A percentile compares a stretch with the other conserved stretches of the same genome.
These are phyloP conservation scores for Deakozyma indianensis DNA, from an alignment of 805 yeast species.

Conservation along the genomic window DNA sequence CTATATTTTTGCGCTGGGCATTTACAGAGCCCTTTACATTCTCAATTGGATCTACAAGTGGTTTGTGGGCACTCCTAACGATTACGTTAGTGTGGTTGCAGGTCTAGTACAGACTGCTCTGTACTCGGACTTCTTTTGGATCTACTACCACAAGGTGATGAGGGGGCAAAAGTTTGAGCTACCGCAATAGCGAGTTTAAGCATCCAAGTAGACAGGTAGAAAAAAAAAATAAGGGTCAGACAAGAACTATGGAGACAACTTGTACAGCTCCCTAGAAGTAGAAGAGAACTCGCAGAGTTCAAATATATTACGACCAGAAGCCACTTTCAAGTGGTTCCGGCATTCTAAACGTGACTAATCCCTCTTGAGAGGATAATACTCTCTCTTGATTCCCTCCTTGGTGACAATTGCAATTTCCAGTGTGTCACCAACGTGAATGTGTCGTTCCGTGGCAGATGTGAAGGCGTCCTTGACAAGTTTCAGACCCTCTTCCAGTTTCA, in stretches of 20 bases:
- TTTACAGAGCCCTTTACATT: slow-evolving; percentile 77
- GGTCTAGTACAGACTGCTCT: slow-evolving; percentile 77
- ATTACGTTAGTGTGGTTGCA: slow-evolving; percentile 56
- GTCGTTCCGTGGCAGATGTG: slow-evolving; percentile 94
- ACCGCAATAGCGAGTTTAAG: slow-evolving; percentile 35
- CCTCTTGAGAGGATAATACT: slow-evolving; percentile 73
- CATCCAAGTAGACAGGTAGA: background rate
- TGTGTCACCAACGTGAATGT: slow-evolving; percentile 96
- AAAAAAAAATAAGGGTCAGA: background rate
- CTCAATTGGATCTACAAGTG: slow-evolving; percentile 94
- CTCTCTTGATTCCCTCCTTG: slow-evolving; percentile 80
- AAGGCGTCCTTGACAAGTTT: slow-evolving; percentile 87
- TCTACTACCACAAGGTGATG: slow-evolving; percentile 69
- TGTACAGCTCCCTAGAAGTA: too few species aligned
- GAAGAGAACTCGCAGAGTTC: too few species aligned
- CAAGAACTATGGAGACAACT: too few species aligned
- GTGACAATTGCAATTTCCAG: slow-evolving; percentile 83
- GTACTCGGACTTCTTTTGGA: slow-evolving; percentile 91
- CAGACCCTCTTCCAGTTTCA: slow-evolving; percentile 73
- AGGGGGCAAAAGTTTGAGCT: slow-evolving; percentile 64
- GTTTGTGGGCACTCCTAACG: slow-evolving; percentile 33
- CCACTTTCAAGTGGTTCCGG: too few species aligned
- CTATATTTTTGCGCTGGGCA: slow-evolving; percentile 85
- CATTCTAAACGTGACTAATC: too few species aligned
- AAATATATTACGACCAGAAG: too few species aligned